Evolutionary conservation across 1,139 yeast species (phyloP), one percentile per base, ranked within the genome.

Genomic region (Magnusiomyces ingens): DNA sequence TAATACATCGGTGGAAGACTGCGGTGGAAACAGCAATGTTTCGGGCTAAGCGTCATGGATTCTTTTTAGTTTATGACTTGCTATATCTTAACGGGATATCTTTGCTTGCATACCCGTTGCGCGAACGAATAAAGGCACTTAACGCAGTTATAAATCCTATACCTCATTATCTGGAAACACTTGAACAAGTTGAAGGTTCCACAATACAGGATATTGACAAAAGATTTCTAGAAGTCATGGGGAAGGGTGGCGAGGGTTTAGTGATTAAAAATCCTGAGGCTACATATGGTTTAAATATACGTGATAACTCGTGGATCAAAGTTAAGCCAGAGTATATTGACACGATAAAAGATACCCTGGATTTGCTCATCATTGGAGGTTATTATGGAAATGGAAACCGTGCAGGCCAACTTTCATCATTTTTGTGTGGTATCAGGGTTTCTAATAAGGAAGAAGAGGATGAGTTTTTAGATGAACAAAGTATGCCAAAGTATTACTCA

Each of bases 301-400:
- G 91, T 52, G 75, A 76, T 48, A 76, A 76, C 32, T 71, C 75
- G 19, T 91, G 98, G 96, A 73, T 88, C 29, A 93, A 93, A 64
- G 79, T 91, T 1, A 93, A 93, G 66, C 98, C 98, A 0, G 96
- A 91, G 60, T 91, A 90, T 65, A 72, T 90, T 55, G 85, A 82
- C 56, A 89, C 85, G 52, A 86, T 86, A 67, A 96, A 96, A 8
- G 96, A 89, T 58, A 86, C 86, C 61, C 72, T 91, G 59, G 99
- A 93, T 68, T 67, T 90, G 48, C 75, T 82, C 1, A 79, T 93
- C 0, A 81, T 91, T 55, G 98, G 97, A 0, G 84, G 84, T 52
- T 81, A 79, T 52, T 81, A 82, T 13, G 91, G 88, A 0, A 76
- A 79, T 35, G 93, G 93, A 51, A 58, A 58, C 10, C 61, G 73